Evolutionary conservation across 805 yeast genomes (phyloP).

Genomic region (Kodamaea nitidulidarum): DNA sequence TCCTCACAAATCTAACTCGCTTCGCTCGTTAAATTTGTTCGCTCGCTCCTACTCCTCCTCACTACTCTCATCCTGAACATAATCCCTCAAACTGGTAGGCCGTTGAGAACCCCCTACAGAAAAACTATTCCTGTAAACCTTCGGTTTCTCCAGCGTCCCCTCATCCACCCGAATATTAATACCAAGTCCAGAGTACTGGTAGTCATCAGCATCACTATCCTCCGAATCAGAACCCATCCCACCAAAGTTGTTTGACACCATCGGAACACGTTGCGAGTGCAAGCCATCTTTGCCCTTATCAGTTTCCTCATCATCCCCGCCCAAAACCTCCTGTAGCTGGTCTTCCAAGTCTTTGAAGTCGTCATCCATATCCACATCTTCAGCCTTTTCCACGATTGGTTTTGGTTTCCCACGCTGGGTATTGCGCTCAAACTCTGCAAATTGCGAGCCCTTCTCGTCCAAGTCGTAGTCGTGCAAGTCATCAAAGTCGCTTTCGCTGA

Average conservation of each 20-base stretch:
- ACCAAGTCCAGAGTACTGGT: constrained; percentile 17
- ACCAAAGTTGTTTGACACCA: constrained; percentile 1
- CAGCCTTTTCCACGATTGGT: constrained; percentile 9
- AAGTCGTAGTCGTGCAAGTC: constrained; percentile 21
- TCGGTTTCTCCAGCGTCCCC: constrained; percentile 3
- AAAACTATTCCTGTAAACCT: constrained; percentile 7
- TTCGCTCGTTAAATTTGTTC: too few relatives aligned
- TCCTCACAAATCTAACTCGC: too few relatives aligned
- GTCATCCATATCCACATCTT: constrained; percentile 28
- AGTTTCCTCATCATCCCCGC: constrained; percentile 13
- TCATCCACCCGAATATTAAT: constrained; percentile 25
- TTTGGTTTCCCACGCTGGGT: constrained; percentile 7
- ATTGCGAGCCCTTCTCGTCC: constrained; percentile 12
- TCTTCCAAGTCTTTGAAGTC: constrained; percentile 43
- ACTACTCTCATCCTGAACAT: constrained; percentile 27
- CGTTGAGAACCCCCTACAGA: constrained; percentile 12
- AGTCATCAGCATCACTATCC: constrained; percentile 23
- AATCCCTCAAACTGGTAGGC: constrained; percentile 40
- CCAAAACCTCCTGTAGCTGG: constrained; percentile 40
- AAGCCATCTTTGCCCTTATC: too few relatives aligned
- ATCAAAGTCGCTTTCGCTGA: constrained; percentile 38
- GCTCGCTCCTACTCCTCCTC: constrained; percentile 31
- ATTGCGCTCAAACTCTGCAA: constrained; percentile 13
- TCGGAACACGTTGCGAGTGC: too few relatives aligned
- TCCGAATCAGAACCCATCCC: constrained; percentile 19